Conservation (phyloP, 208 protist genomes). For the Crithidia sp. region DNA sequence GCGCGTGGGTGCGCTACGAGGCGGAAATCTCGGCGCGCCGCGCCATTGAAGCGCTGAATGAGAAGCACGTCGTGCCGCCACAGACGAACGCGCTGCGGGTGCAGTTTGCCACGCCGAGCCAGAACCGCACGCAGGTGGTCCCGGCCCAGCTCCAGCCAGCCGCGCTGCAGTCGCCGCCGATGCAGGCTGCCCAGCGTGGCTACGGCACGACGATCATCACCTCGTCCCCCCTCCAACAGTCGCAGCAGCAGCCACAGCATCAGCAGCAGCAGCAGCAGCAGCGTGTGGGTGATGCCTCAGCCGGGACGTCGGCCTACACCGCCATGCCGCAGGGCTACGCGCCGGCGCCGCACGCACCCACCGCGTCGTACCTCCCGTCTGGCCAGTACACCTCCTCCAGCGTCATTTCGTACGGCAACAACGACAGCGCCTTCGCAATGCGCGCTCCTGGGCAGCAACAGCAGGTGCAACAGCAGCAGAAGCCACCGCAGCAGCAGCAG, state of each 20-base stretch:
- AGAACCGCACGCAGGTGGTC: slow-evolving; percentile 28
- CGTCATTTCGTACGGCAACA: slow-evolving; percentile 24
- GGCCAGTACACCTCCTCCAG: slow-evolving; percentile 29
- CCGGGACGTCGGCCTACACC: slow-evolving; percentile 8
- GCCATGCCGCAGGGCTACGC: slow-evolving; percentile 28
- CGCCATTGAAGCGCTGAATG: slow-evolving; percentile 77
- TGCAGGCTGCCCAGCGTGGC: slow-evolving; percentile 15
- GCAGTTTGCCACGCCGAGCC: slow-evolving; percentile 66
- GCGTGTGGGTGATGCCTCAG: neutral
- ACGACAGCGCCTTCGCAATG: slow-evolving; percentile 7
- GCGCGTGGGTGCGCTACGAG: slow-evolving; percentile 87
- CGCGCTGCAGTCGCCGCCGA: slow-evolving; percentile 15
- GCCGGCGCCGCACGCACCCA: neutral
- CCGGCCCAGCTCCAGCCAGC: slow-evolving; percentile 14
- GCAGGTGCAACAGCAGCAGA: neutral
- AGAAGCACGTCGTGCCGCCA: slow-evolving; percentile 80
- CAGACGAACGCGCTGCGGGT: slow-evolving; percentile 85
- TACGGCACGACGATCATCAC: slow-evolving; percentile 27
- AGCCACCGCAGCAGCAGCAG: slow-evolving; percentile 26
- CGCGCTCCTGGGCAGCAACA: neutral
- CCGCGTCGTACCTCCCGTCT: slow-evolving; percentile 28
- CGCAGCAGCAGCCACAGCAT: slow-evolving; percentile 14
- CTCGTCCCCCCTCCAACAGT: neutral
- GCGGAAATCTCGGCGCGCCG: slow-evolving; percentile 54
- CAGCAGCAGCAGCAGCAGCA: slow-evolving; percentile 24